Evolutionary conservation across 495 filamentous ascomycete genomes (phyloP).

Genomic region (Cudoniella acicularis): DNA sequence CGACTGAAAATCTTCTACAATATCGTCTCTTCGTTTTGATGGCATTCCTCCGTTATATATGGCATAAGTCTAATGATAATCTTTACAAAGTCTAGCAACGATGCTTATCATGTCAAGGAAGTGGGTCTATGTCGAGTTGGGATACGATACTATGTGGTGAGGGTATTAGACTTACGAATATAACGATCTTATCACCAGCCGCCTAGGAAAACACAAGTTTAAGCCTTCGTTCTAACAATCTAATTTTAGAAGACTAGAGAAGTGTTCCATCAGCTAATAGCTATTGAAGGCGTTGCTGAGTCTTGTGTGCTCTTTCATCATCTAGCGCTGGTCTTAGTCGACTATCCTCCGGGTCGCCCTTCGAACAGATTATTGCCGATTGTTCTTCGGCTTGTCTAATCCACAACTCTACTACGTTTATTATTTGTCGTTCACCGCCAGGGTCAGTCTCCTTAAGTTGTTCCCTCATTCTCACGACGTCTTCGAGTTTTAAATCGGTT

Average conservation of each 20-base stretch:
- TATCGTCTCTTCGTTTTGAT: background rate
- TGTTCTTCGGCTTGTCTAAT: background rate
- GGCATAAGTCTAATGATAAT: background rate
- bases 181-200: background rate
- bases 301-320: background rate
- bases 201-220: background rate
- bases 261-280: background rate
- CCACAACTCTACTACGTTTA: background rate
- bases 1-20: background rate
- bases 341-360: background rate
- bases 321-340: background rate
- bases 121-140: background rate
- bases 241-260: background rate
- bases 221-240: background rate
- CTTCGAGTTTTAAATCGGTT: background rate
- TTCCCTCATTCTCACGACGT: background rate
- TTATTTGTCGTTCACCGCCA: background rate
- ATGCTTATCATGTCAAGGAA: background rate
- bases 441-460: background rate
- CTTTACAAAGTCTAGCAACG: background rate
- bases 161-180: background rate
- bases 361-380: background rate
- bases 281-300: background rate
- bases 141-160: background rate
- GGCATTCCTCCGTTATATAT: background rate